A percentile compares a stretch with the other conserved stretches of the same genome.
Evolutionary conservation across 331 rosid species (phyloP).

Genomic region (Pyrus hybrid): DNA sequence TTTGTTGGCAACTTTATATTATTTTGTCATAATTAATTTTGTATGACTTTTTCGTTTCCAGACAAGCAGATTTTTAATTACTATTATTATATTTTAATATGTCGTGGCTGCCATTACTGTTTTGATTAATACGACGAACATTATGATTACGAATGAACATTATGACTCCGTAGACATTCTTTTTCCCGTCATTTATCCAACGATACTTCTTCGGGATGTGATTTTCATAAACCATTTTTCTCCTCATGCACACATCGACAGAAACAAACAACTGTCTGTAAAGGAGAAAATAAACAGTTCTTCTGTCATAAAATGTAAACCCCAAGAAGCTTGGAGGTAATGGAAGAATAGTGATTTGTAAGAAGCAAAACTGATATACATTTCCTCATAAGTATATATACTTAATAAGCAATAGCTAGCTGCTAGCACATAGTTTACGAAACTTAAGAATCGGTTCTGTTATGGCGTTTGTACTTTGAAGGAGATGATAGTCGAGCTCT

Average conservation of each 20-base stretch:
- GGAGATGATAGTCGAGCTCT: not conserved
- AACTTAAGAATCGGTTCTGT: conserved; percentile 22
- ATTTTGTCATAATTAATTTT: too few relatives aligned
- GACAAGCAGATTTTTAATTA: not conserved
- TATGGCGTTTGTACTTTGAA: not conserved
- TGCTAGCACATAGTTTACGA: conserved; percentile 15
- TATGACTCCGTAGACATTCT: not conserved
- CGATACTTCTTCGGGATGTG: not conserved
- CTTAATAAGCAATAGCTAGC: conserved; percentile 24
- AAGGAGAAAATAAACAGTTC: too few relatives aligned
- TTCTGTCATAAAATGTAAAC: too few relatives aligned
- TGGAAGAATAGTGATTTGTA: not conserved
- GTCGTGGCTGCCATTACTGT: not conserved
- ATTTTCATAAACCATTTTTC: too few relatives aligned
- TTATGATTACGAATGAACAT: not conserved
- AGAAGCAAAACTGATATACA: conserved; percentile 12
- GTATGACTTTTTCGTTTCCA: not conserved
- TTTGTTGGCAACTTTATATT: not conserved
- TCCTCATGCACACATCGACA: too few relatives aligned
- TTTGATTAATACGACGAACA: not conserved
- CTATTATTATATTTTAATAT: too few relatives aligned
- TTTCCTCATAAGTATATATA: conserved; percentile 30
- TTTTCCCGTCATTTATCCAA: not conserved
- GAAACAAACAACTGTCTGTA: too few relatives aligned
- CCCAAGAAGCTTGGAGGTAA: too few relatives aligned